A percentile compares a stretch with the other conserved stretches of the same genome.
These are phyloP conservation scores for Spinellus fusiger DNA, from an alignment of 192 early-diverging fungal genomes.

Conservation along the genomic window DNA sequence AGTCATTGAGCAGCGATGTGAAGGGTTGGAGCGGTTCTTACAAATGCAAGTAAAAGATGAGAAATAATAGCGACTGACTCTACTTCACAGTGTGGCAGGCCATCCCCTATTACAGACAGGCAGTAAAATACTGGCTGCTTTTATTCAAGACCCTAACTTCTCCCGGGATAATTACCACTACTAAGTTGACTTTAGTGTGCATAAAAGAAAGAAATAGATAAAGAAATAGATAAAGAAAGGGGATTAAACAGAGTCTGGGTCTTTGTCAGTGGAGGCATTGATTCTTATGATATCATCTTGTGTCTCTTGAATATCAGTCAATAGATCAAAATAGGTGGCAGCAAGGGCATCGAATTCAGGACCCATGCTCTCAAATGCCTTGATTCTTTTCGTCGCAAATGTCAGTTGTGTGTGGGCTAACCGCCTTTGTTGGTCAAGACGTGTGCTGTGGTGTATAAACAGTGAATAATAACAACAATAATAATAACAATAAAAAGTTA, in stretches of 20 bases:
- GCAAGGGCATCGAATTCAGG: not conserved
- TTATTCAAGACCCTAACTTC: constrained; percentile 94
- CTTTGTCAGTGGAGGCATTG: not conserved
- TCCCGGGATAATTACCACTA: constrained; percentile 47
- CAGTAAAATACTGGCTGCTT: constrained; percentile 85
- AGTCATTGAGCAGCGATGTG: constrained; percentile 85
- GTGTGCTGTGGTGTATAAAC: not conserved
- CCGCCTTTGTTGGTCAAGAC: not conserved
- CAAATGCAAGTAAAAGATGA: constrained; percentile 66
- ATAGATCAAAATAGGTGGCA: not conserved
- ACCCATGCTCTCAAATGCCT: not conserved
- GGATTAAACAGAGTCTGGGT: not conserved
- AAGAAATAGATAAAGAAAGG: not conserved
- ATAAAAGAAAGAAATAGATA: not conserved
- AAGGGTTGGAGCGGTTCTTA: constrained; percentile 89
- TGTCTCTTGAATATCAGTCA: not conserved
- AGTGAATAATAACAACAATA: not conserved
- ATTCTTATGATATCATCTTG: constrained; percentile 7
- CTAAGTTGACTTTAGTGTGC: not conserved
- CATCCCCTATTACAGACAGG: constrained; percentile 98
- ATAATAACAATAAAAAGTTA: not conserved
- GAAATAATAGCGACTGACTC: not conserved
- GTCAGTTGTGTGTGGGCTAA: not conserved
- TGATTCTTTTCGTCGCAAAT: not conserved
- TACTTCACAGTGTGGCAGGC: constrained; percentile 71